Conservation (phyloP, 2,329 filamentous ascomycete genomes). For the Pezicula carpinea region DNA sequence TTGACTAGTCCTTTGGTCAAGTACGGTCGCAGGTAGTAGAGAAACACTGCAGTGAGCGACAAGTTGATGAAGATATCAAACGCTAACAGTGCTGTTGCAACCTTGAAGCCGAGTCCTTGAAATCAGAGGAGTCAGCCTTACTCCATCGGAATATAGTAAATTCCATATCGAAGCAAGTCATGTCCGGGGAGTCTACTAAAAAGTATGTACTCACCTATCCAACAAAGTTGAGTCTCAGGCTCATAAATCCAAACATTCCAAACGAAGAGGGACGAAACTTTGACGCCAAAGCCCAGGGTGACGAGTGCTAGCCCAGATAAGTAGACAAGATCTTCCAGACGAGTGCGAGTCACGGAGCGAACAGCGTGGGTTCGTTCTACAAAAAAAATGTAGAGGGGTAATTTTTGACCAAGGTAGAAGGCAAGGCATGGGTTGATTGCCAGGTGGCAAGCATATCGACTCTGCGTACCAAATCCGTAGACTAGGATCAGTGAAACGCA, state of each 20-base stretch:
- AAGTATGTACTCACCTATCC: background rate
- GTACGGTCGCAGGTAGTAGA: background rate
- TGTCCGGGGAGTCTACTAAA: too few relatives aligned
- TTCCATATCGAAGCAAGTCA: too few relatives aligned
- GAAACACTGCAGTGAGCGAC: background rate
- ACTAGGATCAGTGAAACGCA: slow-evolving; percentile 2
- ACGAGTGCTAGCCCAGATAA: slow-evolving; percentile 3
- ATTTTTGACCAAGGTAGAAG: slow-evolving; percentile 10
- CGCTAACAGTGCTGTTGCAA: background rate
- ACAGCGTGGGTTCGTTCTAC: slow-evolving; percentile 6
- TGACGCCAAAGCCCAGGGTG: slow-evolving; percentile 1
- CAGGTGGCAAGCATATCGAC: slow-evolving; percentile 1
- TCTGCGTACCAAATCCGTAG: slow-evolving; percentile 4
- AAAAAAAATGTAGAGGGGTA: slow-evolving; percentile 6
- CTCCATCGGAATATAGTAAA: too few relatives aligned
- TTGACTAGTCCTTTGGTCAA: slow-evolving; percentile 1
- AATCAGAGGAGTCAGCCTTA: too few relatives aligned
- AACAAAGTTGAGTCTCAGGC: background rate
- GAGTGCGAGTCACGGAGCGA: background rate
- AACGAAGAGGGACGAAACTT: background rate
- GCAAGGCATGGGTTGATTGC: slow-evolving; percentile 3
- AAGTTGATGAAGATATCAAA: background rate
- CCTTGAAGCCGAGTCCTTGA: background rate
- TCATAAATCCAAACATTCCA: slow-evolving; percentile 5
- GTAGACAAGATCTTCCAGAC: slow-evolving; percentile 3